These are phyloP conservation scores for Immersiella caudata DNA, from an alignment of 495 filamentous ascomycete species.

Conservation along the genomic window DNA sequence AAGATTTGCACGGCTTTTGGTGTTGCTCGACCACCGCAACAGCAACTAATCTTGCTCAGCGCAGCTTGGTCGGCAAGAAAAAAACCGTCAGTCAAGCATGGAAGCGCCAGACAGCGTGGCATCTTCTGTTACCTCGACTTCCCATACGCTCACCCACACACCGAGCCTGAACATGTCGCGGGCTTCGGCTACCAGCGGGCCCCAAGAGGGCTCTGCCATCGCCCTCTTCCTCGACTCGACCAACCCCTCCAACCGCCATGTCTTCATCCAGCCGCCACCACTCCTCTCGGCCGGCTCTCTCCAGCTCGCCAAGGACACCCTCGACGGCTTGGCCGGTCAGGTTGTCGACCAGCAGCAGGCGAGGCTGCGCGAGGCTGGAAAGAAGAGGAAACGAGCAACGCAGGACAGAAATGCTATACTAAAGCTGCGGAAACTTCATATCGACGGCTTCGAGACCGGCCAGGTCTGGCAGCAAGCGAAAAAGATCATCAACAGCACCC, in stretches of 20 bases:
- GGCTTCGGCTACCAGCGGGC: conserved; percentile 23
- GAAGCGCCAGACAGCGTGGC: conserved; percentile 50
- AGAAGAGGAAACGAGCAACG: conserved; percentile 66
- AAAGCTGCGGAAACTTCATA: conserved; percentile 75
- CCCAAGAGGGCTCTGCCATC: conserved; percentile 39
- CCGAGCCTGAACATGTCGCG: conserved; percentile 43
- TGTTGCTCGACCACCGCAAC: background rate
- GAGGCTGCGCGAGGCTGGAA: conserved; percentile 57
- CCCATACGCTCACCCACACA: conserved; percentile 53
- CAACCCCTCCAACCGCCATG: conserved; percentile 52
- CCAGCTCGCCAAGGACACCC: conserved; percentile 69
- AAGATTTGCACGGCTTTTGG: background rate
- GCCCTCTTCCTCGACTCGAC: conserved; percentile 53
- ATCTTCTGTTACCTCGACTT: conserved; percentile 59
- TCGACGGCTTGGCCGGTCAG: conserved; percentile 74
- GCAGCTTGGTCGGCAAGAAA: background rate
- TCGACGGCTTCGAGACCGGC: conserved; percentile 82
- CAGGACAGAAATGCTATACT: conserved; percentile 50
- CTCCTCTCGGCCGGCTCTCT: conserved; percentile 66
- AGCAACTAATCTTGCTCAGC: background rate
- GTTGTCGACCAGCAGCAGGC: conserved; percentile 66
- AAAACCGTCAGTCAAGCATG: conserved; percentile 37
- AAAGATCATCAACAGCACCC: conserved; percentile 64
- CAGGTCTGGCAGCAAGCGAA: conserved; percentile 95
- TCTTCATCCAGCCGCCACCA: conserved; percentile 70